Evolutionary conservation across 805 yeast species (phyloP).

Genomic region (Kodamaea hsintzibuensis): DNA sequence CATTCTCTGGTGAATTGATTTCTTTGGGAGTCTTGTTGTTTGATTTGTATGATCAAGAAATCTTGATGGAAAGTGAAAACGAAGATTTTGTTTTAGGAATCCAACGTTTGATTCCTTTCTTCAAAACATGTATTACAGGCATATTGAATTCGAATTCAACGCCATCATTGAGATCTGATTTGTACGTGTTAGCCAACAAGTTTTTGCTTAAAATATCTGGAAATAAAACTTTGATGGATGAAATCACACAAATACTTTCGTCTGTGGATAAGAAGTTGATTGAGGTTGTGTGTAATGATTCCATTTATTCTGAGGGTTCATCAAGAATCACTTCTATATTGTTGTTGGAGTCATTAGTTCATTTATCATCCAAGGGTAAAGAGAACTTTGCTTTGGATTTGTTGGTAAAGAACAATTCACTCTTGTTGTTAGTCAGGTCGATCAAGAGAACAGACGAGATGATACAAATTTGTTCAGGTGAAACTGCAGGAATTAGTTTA

Average conservation of each 20-base stretch:
- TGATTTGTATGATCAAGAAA: constrained; percentile 52
- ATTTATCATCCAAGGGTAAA: constrained; percentile 51
- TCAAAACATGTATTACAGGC: constrained; percentile 74
- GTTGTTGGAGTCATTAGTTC: constrained; percentile 67
- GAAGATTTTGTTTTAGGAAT: constrained; percentile 26
- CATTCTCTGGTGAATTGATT: constrained; percentile 73
- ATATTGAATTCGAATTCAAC: constrained; percentile 70
- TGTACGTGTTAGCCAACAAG: constrained; percentile 71
- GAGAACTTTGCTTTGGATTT: constrained; percentile 56
- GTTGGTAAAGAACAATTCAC: constrained; percentile 63
- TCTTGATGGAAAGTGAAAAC: constrained; percentile 16
- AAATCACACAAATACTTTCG: constrained; percentile 54
- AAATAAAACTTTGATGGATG: constrained; percentile 33
- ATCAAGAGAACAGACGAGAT: constrained; percentile 70
- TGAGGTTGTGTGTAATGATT: constrained; percentile 71
- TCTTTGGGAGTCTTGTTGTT: constrained; percentile 72
- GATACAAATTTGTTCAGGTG: constrained; percentile 36
- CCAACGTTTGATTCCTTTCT: constrained; percentile 64
- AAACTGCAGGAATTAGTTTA: constrained; percentile 39
- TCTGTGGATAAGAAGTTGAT: constrained; percentile 61
- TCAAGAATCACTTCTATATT: constrained; percentile 73
- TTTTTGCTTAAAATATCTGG: constrained; percentile 52
- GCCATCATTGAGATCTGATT: constrained; percentile 68
- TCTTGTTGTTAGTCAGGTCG: constrained; percentile 64
- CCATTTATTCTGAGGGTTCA: constrained; percentile 75